Evolutionary conservation across 768 basidiomycete genomes (phyloP), one percentile per base, ranked within the genome.

Genomic region (Leucocoprinus leucothites): DNA sequence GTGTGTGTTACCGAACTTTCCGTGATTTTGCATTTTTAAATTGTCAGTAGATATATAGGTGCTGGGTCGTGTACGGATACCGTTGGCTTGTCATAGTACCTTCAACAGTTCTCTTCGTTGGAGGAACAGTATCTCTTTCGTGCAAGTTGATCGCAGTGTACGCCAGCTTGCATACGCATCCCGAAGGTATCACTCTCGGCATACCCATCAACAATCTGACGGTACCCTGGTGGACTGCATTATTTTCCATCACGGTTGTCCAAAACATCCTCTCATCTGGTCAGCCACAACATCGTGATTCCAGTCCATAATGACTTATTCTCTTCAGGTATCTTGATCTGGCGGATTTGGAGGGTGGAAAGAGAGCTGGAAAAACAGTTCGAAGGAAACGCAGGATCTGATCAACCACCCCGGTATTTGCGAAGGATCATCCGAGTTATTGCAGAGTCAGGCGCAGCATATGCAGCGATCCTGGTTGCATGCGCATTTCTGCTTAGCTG

Each of bases 311-410:
- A 11, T 28, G 28, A 16, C 25, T 46, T 46, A 9, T 14, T 41
- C 2, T 9, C 18, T 31, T 31, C 31, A 55, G 46, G 46, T 31
- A 47, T 55, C 18, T 41, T 55, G 45, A 24, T 55, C 8, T 55
- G 36, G 46, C 45, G 53, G 8, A 55, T 55, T 11, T 55, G 53
- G 53, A 45, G 46, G 5, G 53, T 55, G 24, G 53, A 55, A 19
- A 47, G 18, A 35, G 45, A 55, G 35, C 47, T 24, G 6, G 45
- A 46, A 18, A 47, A n/a, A 31, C 47, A 40, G 35, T 25, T 41
- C 3, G 14, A 25, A 11, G n/a, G 26, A 9, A 48, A 4, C 11
- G 36, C n/a, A 24, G 26, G 7, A 25, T 22, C 13, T 13, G 22
- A 13, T 16, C 38, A 34, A 14, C 44, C n/a, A 28, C 35, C 34